phyloP scores from a whole-genome alignment of 1,284 basidiomycete species.

The Coriolopsis trogii region DNA sequence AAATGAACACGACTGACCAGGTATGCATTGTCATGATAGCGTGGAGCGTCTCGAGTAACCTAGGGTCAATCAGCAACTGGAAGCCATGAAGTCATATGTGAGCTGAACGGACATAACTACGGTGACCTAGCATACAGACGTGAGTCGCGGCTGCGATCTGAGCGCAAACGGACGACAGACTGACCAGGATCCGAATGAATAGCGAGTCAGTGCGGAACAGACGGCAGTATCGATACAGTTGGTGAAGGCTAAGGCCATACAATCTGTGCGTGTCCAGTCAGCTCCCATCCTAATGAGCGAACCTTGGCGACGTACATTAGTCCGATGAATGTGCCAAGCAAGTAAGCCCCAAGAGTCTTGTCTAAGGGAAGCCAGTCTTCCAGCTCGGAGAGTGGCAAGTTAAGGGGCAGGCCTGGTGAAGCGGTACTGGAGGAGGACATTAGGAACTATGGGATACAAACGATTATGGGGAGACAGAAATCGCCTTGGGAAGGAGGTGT shows the following conservation, averaged over 20 bases:
- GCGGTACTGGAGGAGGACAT: no score
- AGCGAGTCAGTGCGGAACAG: not conserved
- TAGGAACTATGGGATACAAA: no score
- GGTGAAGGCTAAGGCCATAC: slow-evolving; percentile 10
- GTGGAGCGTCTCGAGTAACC: slow-evolving; percentile 3
- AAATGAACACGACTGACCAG: not conserved
- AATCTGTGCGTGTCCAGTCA: not conserved
- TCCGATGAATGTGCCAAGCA: slow-evolving; percentile 5
- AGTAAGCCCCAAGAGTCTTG: slow-evolving; percentile 6
- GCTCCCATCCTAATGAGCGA: no score
- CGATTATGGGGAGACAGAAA: no score
- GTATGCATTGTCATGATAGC: slow-evolving; percentile 7
- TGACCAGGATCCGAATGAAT: slow-evolving; percentile 6
- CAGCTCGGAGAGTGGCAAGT: no score
- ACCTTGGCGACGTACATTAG: not conserved
- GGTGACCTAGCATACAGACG: not conserved
- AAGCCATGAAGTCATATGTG: not conserved
- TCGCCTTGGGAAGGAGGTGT: no score
- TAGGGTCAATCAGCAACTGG: not conserved
- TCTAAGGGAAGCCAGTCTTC: slow-evolving; percentile 3
- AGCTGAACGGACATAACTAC: not conserved
- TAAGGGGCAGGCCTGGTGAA: no score
- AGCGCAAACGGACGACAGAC: not conserved
- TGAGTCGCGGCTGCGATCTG: not conserved
- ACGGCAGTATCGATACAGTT: slow-evolving; percentile 7